Conservation (phyloP, 305 asterid genomes). For the Solanum hybrid region DNA sequence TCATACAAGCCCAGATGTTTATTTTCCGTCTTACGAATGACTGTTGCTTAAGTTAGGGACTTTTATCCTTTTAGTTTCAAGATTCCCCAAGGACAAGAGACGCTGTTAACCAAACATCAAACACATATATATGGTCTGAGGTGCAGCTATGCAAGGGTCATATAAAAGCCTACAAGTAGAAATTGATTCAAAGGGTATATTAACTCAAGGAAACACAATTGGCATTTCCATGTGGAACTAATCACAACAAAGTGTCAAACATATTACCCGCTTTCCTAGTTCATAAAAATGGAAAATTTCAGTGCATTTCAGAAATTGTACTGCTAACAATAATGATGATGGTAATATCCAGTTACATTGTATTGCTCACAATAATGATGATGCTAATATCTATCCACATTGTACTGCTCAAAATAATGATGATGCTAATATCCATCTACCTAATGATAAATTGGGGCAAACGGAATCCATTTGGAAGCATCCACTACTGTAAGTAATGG, state of each 20-base stretch:
- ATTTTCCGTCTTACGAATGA: neutral
- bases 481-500: neutral
- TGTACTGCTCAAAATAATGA: neutral
- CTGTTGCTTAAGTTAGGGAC: neutral
- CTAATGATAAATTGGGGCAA: neutral
- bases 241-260: neutral
- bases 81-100: neutral
- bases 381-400: neutral
- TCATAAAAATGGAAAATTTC: neutral
- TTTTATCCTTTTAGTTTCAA: neutral
- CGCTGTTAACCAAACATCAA: neutral
- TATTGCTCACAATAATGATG: neutral
- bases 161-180: neutral
- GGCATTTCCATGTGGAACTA: neutral
- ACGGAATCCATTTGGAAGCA: neutral
- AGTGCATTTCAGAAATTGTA: neutral
- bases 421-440: neutral
- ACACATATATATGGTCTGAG: neutral
- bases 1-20: neutral
- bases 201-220: neutral
- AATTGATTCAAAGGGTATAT: neutral
- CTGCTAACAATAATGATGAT: neutral
- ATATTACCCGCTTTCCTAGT: neutral
- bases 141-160: neutral
- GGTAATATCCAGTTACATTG: neutral